Base-by-base conservation (phyloP, 1,284 basidiomycete species). In the Coriolopsis trogii region DNA sequence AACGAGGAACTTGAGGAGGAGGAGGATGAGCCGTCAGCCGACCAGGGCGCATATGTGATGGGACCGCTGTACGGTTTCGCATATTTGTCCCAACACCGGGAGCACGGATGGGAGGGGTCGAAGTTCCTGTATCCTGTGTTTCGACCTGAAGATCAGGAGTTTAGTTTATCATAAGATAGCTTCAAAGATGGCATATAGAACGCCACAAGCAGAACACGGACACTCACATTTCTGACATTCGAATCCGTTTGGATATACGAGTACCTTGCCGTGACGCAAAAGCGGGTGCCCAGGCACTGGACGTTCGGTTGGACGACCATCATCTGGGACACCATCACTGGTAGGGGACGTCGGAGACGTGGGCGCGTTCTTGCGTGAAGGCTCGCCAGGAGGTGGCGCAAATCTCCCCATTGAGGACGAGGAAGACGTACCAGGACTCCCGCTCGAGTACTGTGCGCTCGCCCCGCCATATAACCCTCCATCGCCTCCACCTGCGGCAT, bases 121-220 rank as follows among this genome's bases (percentile, higher is more conserved):
- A 73, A 74, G 50, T 80, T 73, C 67, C 87, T 87, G 69, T 85
- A 91, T 2, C 89, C 89, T 0, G 79, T 82, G 63, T 90, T 89
- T 33, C 74, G 72, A 63, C 88, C 88, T 91, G 49, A 28, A 31
- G 16, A n/a, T 24, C 7, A 36, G n/a, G 21, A 16, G 4, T 4
- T 20, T n/a, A 28, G 47, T 16, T 36, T 10, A 33, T 5, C 10
- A 34, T 28, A 15, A 59, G 36, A 15, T 48, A n/a, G 8, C 34
- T 30, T n/a, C n/a, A 20, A 10, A 16, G 33, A 18, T n/a, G 7
- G 7, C 33, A 21, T 15, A 13, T 4, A 23, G 18, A 48, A n/a
- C 20, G 31, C 25, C 28, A 28, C 18, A 48, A 34, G 23, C n/a
- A 25, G 8, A 28, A 3, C 21, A 7, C 23, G 34, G 18, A 9